A percentile compares a stretch with the other conserved stretches of the same genome.
Evolutionary conservation across 305 asterid genomes (phyloP).

Genomic region (Fraxinus albicans): DNA sequence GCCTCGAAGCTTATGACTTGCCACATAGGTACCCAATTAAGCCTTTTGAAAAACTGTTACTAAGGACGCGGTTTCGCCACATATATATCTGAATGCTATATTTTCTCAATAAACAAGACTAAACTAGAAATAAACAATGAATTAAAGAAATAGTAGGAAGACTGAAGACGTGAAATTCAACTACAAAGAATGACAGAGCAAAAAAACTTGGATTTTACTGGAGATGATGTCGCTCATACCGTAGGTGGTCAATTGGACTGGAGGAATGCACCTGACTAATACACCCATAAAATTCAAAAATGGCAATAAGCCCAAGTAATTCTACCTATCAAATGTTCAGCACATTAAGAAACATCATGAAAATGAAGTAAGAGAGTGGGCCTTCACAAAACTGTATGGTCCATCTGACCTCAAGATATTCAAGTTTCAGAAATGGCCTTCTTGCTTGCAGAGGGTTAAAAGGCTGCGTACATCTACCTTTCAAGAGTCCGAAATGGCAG

Average conservation of each 20-base stretch:
- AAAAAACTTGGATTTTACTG: background rate
- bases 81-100: background rate
- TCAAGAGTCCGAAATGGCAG: background rate
- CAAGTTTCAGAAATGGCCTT: background rate
- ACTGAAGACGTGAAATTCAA: conserved; percentile 3
- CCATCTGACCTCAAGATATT: background rate
- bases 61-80: background rate
- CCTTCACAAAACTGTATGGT: background rate
- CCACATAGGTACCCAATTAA: background rate
- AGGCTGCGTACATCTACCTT: background rate
- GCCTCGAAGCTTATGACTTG: background rate
- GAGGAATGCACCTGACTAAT: background rate
- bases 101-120: background rate
- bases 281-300: background rate
- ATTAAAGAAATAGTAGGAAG: background rate
- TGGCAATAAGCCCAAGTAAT: background rate
- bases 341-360: background rate
- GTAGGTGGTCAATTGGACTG: background rate
- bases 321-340: background rate
- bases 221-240: background rate
- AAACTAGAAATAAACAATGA: background rate
- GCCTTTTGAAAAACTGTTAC: background rate
- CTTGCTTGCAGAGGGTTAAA: background rate
- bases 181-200: background rate
- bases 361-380: background rate